Evolutionary conservation across 108 stramenopile species (phyloP).

Genomic region (Cyclostephanos invisitatus): DNA sequence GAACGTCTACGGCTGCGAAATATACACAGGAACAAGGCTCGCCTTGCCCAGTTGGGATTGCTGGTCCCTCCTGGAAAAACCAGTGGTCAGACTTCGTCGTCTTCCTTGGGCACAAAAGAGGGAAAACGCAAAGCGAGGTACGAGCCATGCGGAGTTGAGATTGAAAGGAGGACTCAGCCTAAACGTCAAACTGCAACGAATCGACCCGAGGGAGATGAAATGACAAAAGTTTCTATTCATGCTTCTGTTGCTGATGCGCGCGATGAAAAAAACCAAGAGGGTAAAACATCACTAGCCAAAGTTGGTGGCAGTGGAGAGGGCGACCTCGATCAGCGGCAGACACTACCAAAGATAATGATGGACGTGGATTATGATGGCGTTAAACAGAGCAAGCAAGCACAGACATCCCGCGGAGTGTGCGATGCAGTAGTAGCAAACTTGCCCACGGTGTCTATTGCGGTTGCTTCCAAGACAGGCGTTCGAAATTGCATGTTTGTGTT

Average conservation of each 20-base stretch:
- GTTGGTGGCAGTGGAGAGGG: background rate
- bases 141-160: background rate
- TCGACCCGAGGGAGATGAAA: background rate
- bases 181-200: conserved; percentile 11
- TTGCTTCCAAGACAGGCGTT: conserved; percentile 24
- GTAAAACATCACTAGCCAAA: conserved; percentile 1
- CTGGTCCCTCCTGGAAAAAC: background rate
- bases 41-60: conserved; percentile 39
- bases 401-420: background rate
- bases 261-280: background rate
- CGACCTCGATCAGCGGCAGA: background rate
- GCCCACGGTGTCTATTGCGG: background rate
- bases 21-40: conserved; percentile 39
- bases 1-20: conserved; percentile 46
- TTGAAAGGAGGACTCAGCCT: conserved; percentile 16
- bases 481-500: conserved; percentile 25
- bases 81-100: background rate
- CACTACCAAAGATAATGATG: background rate
- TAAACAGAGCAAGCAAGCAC: background rate
- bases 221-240: background rate
- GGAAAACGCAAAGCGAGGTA: background rate
- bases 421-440: background rate
- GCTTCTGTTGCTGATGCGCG: background rate
- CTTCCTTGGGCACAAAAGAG: background rate
- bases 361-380: background rate